Base-by-base conservation (phyloP, 2,329 filamentous ascomycete genomes). In the Fusarium abutilonis region DNA sequence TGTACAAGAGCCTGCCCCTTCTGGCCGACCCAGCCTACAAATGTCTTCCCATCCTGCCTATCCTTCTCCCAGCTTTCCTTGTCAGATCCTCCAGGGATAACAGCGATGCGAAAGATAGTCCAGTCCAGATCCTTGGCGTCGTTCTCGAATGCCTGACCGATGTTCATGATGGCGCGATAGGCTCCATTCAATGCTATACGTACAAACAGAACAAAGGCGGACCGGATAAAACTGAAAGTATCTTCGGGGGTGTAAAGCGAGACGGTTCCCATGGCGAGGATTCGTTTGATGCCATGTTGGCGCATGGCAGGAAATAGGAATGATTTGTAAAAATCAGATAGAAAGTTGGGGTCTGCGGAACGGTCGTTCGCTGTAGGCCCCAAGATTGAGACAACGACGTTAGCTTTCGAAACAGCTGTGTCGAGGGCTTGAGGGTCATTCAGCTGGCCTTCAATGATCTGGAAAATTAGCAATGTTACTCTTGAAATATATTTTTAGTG, bases 181-280 rank as follows among this genome's bases (percentile, higher is more conserved):
- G 63, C 62, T 7, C 23, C 40, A 1, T 47, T 34, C 6, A 46
- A 52, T 13, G 61, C 8, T 6, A 67, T 11, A 1, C 60, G 40
- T 13, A 73, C 53, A 2, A 71, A 10, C 0, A 48, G 7, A 0
- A 56, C 42, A 7, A 60, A 11, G 26, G 60, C 2, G 56, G 46
- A n/a, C 65, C 36, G 36, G 41, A 68, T 34, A 2, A 62, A 1
- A 7, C 48, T 60, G 36, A 63, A 69, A 1, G 44, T 15, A 39
- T 77, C 75, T n/a, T 70, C 59, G 0, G 62, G 50, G 1, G 56
- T 52, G n/a, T 64, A 52, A 23, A 70, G 59, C 8, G 75, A 74
- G 9, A 74, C 38, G 4, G 75, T 77, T 9, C 70, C 61, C 72
- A 76, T 75, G 6, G 70, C 73, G 14, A 75, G 60, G 34, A 77